Base-by-base conservation (phyloP, 371 early-diverging fungal genomes). In the Zopfochytrium polystomum region DNA sequence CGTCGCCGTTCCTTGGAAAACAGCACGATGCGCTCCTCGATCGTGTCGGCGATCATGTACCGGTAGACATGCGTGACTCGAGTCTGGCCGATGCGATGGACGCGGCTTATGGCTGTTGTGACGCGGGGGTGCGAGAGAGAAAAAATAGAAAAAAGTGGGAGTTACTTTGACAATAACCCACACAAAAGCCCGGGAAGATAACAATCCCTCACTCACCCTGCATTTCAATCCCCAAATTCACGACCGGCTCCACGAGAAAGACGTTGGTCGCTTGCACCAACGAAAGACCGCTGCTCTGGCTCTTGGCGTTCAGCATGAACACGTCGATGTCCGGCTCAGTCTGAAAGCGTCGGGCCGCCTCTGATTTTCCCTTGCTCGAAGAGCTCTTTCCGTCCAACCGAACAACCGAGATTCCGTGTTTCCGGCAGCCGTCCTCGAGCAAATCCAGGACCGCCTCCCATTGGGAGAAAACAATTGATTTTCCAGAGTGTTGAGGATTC, bases 391-490 rank as follows among this genome's bases (percentile, higher is more conserved):
- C 65, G 22, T 65, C 68, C 44, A 74, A 31, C 25, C 54, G 57
- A n/a, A 81, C 77, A 69, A 60, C 76, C 13, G 73, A 66, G 52
- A 87, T 85, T 6, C 62, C 55, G 53, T 89, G 86, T 18, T 52
- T 66, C 6, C 52, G 31, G 5, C 86, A 60, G 5, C 83, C 84
- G 2, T 58, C 54, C 6, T 67, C 73, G 6, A 89, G 53, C 45
- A 87, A 72, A 1, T 76, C 67, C 23, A 89, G 72, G 1, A 85
- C 81, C 27, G 74, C 70, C 9, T 72, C 68, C 87, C 87, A 88
- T 50, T 89, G 89, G 2, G 87, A 86, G 64, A 89, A 89, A 2
- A 87, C 72, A 0, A 87, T 71, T 13, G 78, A 74, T 67, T 87
- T 87, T n/a, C n/a, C n/a, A n/a, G n/a, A n/a, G n/a, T n/a, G n/a